Base-by-base conservation (phyloP, 2,329 filamentous ascomycete species). In the Exophiala alcalophila region DNA sequence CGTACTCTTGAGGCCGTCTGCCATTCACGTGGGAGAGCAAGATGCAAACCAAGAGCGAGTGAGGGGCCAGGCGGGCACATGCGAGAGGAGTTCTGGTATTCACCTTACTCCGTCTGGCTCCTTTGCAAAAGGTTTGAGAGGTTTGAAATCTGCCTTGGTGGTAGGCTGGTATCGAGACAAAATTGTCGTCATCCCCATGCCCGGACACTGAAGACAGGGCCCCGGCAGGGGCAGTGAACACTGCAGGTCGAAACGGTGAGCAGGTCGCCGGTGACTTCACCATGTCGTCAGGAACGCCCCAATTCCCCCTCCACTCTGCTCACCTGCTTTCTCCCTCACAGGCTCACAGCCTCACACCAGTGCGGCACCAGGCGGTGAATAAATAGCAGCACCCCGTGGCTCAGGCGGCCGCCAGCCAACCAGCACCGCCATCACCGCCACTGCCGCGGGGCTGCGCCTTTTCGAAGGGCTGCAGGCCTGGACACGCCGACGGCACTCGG, bases 321-420 rank as follows among this genome's bases (percentile, higher is more conserved):
- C 21, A 39, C 21, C 14, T 20, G 32, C 12, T 14, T 23, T 19
- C 26, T 9, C n/a, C 26, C 27, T 26, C 24, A 35, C 27, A 33
- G 15, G n/a, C 16, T 25, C 36, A 35, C 30, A 25, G 43, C 30
- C 36, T 29, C 43, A 27, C 26, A 25, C 20, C 15, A 28, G 5
- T 29, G 24, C 18, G 28, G 25, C 30, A 26, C 32, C 12, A 16
- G 15, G 46, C 46, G 46, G 46, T 49, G 36, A 44, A 41, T 31
- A 49, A 49, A 41, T 41, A 41, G 37, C 21, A 32, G 24, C 12
- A 29, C 28, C 21, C 25, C 32, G 47, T 49, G 47, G 47, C 47
- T 49, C 47, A 46, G 37, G 23, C 24, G 3, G 15, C 19, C 2
- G 8, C 19, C n/a, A 23, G 9, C 47, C 41, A 49, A 45, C 47